These are phyloP conservation scores for Byssoonygena ceratinophila DNA, from an alignment of 2,329 filamentous ascomycete species.

Conservation along the genomic window DNA sequence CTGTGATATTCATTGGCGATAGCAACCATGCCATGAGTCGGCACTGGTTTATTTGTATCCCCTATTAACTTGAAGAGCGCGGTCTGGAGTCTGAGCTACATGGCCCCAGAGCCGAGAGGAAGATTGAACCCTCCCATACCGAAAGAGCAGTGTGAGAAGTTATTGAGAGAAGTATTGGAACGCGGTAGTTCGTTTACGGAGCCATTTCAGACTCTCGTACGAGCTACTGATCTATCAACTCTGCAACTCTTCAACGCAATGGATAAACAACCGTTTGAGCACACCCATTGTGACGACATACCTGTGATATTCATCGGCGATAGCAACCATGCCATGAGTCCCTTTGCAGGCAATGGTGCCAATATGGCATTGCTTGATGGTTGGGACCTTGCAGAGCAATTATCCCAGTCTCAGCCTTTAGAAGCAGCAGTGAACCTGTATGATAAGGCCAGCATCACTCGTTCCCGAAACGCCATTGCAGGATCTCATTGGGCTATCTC, in stretches of 20 bases:
- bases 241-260: conserved; percentile 34
- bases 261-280: conserved; percentile 39
- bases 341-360: conserved; percentile 42
- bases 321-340: conserved; percentile 42
- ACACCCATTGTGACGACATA: conserved; percentile 22
- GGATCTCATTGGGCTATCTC: conserved; percentile 15
- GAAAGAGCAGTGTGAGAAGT: conserved; percentile 10
- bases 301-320: conserved; percentile 41
- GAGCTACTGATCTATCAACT: conserved; percentile 32
- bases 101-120: conserved; percentile 11
- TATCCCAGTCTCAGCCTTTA: conserved; percentile 25
- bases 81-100: conserved; percentile 37
- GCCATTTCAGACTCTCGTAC: conserved; percentile 34
- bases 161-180: conserved; percentile 18
- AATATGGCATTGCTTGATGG: conserved; percentile 42
- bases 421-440: conserved; percentile 26
- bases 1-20: conserved; percentile 42
- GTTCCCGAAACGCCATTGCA: conserved; percentile 17
- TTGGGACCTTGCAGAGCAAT: conserved; percentile 38
- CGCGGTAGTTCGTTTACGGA: conserved; percentile 31
- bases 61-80: conserved; percentile 35
- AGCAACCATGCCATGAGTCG: conserved; percentile 43
- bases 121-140: conserved; percentile 13
- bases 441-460: conserved; percentile 30
- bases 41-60: no score